Base-by-base conservation (phyloP, 2,329 filamentous ascomycete species). In the Aulographum hederae region DNA sequence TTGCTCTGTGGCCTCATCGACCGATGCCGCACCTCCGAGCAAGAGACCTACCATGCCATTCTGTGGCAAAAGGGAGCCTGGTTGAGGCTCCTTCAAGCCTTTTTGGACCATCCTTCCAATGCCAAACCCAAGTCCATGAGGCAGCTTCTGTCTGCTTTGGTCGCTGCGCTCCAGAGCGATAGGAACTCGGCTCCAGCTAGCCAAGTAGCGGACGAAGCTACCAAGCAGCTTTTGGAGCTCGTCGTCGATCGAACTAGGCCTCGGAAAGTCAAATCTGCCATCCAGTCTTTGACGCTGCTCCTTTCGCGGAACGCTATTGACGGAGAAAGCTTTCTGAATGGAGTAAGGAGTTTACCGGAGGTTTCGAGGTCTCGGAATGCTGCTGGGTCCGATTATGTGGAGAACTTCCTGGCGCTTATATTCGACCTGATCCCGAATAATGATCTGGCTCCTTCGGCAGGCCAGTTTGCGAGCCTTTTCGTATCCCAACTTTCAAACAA, bases 61-160 rank as follows among this genome's bases (percentile, higher is more conserved):
- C n/a, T n/a, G n/a, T n/a, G n/a, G n/a, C n/a, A n/a, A n/a, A n/a
- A n/a, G n/a, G n/a, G n/a, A n/a, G n/a, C n/a, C n/a, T n/a, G n/a
- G n/a, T n/a, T n/a, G n/a, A n/a, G n/a, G n/a, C n/a, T n/a, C n/a
- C n/a, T n/a, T n/a, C n/a, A n/a, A n/a, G n/a, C n/a, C n/a, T n/a
- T n/a, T n/a, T n/a, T n/a, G n/a, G n/a, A n/a, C n/a, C n/a, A n/a
- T n/a, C n/a, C n/a, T n/a, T n/a, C n/a, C n/a, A n/a, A n/a, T n/a
- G n/a, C n/a, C n/a, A n/a, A n/a, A n/a, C n/a, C n/a, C n/a, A 25
- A 25, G n/a, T 25, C 21, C 21, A 25, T 25, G 21, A 25, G 21
- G 21, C 21, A 25, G 21, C 8, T 25, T 8, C n/a, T 25, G n/a
- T 25, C n/a, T 8, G 21, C 21, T 25, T n/a, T 25, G 8, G 8